These are phyloP conservation scores for Trichoderma sp. DNA, from an alignment of 2,329 filamentous ascomycete genomes.

Conservation along the genomic window DNA sequence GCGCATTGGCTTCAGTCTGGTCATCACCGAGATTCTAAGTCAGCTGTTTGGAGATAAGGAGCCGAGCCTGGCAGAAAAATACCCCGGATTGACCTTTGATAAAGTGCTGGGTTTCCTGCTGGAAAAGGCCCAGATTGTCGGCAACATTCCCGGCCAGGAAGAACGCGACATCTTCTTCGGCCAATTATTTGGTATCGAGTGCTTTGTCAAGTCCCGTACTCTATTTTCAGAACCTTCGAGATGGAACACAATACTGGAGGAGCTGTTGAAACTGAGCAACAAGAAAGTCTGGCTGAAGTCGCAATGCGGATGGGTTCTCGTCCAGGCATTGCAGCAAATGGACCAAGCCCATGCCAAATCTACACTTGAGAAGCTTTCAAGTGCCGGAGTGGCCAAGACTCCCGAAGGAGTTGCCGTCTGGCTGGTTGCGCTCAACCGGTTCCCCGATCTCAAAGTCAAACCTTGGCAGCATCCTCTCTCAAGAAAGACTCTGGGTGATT, in stretches of 20 bases:
- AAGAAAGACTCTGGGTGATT: constrained; percentile 61
- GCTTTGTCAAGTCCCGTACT: constrained; percentile 75
- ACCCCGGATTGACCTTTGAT: constrained; percentile 54
- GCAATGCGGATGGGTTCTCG: constrained; percentile 80
- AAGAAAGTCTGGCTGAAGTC: constrained; percentile 88
- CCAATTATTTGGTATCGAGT: constrained; percentile 81
- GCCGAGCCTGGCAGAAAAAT: constrained; percentile 45
- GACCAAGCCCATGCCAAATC: constrained; percentile 55
- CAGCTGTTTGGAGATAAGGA: constrained; percentile 61
- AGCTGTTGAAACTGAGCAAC: constrained; percentile 69
- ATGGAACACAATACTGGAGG: constrained; percentile 67
- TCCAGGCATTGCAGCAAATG: constrained; percentile 66
- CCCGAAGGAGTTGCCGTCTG: constrained; percentile 89
- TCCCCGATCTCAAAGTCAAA: constrained; percentile 61
- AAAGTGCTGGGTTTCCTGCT: constrained; percentile 51
- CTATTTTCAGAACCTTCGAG: constrained; percentile 59
- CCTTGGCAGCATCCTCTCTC: constrained; percentile 78
- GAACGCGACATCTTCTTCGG: constrained; percentile 83
- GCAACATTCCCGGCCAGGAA: constrained; percentile 64
- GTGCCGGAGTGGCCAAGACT: constrained; percentile 69
- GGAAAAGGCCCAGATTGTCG: constrained; percentile 53
- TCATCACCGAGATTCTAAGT: constrained; percentile 74
- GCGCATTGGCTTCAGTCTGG: constrained; percentile 83
- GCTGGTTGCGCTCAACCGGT: constrained; percentile 65
- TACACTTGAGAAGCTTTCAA: constrained; percentile 60